These are phyloP conservation scores for Parasarocladium wereldwijsianum DNA, from an alignment of 2,329 filamentous ascomycete species.

Conservation along the genomic window DNA sequence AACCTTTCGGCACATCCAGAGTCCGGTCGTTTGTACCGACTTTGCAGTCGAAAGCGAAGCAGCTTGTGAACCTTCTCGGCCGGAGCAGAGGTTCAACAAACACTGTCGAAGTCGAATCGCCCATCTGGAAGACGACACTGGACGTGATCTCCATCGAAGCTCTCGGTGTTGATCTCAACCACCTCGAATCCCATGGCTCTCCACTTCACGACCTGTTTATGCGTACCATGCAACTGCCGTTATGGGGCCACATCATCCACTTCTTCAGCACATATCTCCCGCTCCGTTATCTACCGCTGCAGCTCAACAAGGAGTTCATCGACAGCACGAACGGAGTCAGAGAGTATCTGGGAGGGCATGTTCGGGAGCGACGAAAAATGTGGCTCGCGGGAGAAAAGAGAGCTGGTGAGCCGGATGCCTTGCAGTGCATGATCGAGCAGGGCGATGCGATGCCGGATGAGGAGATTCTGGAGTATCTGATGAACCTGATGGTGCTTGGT, in stretches of 20 bases:
- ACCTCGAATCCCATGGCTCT: conserved; percentile 14
- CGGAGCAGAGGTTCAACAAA: conserved; percentile 1
- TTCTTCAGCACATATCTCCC: conserved; percentile 20
- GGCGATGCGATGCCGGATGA: conserved; percentile 10
- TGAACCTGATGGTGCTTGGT: conserved; percentile 28
- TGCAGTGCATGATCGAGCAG: conserved; percentile 20
- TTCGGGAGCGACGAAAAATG: conserved; percentile 6
- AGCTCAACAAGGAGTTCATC: conserved; percentile 20
- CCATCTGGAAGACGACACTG: conserved; percentile 17
- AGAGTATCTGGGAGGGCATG: conserved; percentile 13
- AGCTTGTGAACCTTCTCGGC: conserved; percentile 12
- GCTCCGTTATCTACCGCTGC: conserved; percentile 20
- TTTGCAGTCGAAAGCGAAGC: conserved; percentile 18
- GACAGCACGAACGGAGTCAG: conserved; percentile 14
- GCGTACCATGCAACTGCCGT: conserved; percentile 12
- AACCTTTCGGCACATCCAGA: conserved; percentile 16
- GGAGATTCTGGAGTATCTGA: conserved; percentile 15
- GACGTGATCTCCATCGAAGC: conserved; percentile 20
- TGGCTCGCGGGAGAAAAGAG: conserved; percentile 1
- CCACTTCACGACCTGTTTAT: conserved; percentile 11
- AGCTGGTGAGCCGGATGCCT: conserved; percentile 9
- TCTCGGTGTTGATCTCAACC: conserved; percentile 19
- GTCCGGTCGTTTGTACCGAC: conserved; percentile 15
- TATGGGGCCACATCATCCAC: conserved; percentile 13
- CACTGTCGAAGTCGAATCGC: conserved; percentile 10